Base-by-base conservation (phyloP, 192 early-diverging fungal species). In the Obelidium mucronatum region DNA sequence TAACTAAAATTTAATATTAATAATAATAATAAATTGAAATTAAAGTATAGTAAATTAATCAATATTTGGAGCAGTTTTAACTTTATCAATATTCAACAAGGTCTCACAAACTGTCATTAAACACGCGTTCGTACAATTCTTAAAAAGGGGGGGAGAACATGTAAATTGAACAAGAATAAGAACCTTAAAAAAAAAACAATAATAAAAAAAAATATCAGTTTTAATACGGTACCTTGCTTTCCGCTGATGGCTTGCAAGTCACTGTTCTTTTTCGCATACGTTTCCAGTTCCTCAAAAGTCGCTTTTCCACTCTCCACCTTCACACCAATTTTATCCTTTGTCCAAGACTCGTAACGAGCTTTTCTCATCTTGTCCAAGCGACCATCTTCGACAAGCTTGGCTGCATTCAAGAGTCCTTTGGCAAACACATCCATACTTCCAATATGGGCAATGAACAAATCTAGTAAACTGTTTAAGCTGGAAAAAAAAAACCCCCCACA, bases 401-500 rank as follows among this genome's bases (percentile, higher is more conserved):
- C 77, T 8, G 77, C 77, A 35, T 76, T 75, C 34, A 73, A 42
- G n/a, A 78, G 71, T 31, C 77, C 77, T 36, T 78, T 75, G 37
- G 77, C 77, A 68, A 78, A 78, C 2, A 34, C 33, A 55, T 78
- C 77, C 77, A 78, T 78, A 22, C n/a, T 36, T 37, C 79, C 78
- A 61, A 79, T 66, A 70, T 79, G 78, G 31, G 78, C 75, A 73
- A 79, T 79, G 64, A 79, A 80, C 39, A 79, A 28, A 37, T 79
- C 78, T 78, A 22, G n/a, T 44, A 0, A 22, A 48, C 3, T 28
- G 64, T 17, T 24, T 1, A 15, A 22, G 19, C 58, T 22, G 15
- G 42, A 69, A 69, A 22, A 33, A 69, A 69, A 53, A 53, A 54
- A 28, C 8, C 63, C 6, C n/a, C n/a, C n/a, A n/a, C n/a, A n/a